A percentile compares a stretch with the other conserved stretches of the same genome.
These are phyloP conservation scores for Dacryopinax spathularia DNA, from an alignment of 768 basidiomycete genomes.

Conservation along the genomic window DNA sequence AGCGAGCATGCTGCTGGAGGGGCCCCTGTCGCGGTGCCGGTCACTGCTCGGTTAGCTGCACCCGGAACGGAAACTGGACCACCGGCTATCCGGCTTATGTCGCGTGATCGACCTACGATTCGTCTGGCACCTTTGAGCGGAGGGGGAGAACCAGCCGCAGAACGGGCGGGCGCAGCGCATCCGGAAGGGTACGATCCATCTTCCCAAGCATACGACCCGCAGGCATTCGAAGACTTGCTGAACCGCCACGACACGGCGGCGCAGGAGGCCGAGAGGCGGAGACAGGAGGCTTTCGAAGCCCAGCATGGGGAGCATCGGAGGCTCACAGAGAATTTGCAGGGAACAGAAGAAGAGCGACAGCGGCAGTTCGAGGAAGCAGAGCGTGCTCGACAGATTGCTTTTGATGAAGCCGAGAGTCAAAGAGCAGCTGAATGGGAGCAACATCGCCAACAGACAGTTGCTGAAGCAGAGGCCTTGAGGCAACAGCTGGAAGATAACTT, in stretches of 20 bases:
- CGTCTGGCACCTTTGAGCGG: background rate
- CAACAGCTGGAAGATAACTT: background rate
- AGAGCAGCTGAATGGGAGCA: background rate
- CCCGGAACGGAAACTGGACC: background rate
- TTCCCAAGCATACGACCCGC: background rate
- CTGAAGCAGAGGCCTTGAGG: background rate
- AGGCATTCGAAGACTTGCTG: background rate
- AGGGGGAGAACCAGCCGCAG: background rate
- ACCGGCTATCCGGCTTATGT: background rate
- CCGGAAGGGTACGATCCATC: background rate
- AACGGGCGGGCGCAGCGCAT: background rate
- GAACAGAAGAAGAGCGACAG: constrained; percentile 27
- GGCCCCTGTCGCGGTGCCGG: background rate
- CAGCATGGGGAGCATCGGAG: constrained; percentile 41
- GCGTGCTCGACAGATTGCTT: constrained; percentile 5
- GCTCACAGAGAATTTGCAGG: constrained; percentile 36
- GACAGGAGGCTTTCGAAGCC: background rate
- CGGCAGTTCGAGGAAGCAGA: constrained; percentile 18
- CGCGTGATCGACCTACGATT: background rate
- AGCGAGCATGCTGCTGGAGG: background rate
- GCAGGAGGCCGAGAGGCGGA: background rate
- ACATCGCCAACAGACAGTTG: background rate
- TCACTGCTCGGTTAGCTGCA: background rate
- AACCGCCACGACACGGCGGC: background rate
- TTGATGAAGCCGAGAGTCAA: background rate